A percentile compares a stretch with the other conserved stretches of the same genome.
phyloP scores from a whole-genome alignment of 2,329 filamentous ascomycete genomes.

The Colletotrichum musicola region DNA sequence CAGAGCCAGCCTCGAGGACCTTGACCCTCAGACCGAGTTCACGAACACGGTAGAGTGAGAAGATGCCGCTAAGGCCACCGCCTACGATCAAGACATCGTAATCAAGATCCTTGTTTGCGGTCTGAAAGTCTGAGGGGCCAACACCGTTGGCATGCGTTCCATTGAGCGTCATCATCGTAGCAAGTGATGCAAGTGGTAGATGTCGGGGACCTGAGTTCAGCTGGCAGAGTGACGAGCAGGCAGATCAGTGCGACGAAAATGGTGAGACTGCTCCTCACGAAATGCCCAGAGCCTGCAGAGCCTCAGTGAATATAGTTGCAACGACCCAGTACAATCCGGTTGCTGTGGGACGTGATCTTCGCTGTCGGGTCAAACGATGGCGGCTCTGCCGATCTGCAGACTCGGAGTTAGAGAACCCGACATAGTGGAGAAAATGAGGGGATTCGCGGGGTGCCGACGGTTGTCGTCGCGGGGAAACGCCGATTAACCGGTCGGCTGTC shows the following conservation, averaged over 20 bases:
- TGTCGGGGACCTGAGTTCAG: not conserved
- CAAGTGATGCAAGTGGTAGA: no score
- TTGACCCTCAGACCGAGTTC: conserved; percentile 40
- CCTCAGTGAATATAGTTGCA: no score
- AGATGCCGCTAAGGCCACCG: conserved; percentile 56
- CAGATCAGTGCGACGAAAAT: no score
- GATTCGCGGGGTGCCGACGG: conserved; percentile 5
- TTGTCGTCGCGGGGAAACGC: no score
- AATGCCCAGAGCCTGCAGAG: no score
- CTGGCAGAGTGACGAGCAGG: not conserved
- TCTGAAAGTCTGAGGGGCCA: not conserved
- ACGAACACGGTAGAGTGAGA: conserved; percentile 54
- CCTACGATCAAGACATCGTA: conserved; percentile 56
- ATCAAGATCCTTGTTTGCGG: conserved; percentile 40
- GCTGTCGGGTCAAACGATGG: no score
- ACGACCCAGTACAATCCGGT: no score
- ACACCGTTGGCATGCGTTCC: not conserved
- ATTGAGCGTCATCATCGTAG: not conserved
- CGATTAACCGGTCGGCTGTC: not conserved
- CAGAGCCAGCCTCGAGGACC: conserved; percentile 55
- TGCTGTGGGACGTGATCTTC: no score
- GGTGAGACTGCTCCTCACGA: no score
- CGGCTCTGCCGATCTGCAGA: no score
- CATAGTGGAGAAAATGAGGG: conserved; percentile 7
- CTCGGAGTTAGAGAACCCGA: not conserved